Conservation (phyloP, 176 grass and related monocot species). For the Musa itinerans region DNA sequence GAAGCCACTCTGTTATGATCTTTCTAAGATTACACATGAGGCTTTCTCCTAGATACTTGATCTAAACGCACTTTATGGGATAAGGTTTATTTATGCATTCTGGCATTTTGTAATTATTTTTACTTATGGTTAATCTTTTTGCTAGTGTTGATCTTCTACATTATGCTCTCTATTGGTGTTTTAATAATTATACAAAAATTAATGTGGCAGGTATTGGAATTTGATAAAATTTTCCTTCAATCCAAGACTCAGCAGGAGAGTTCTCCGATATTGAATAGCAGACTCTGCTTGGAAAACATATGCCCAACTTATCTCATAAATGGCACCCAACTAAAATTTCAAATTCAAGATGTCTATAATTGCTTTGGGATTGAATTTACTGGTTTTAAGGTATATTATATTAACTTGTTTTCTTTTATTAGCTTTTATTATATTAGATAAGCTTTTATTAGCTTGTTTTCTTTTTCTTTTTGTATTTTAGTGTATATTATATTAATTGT, state of each 20-base stretch:
- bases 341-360: slow-evolving; percentile 65
- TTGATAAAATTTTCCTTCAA: slow-evolving; percentile 38
- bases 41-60: too few species aligned
- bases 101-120: too few species aligned
- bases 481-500: slow-evolving; percentile 18
- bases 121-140: not conserved
- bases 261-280: slow-evolving; percentile 32
- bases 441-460: slow-evolving; percentile 8
- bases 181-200: not conserved
- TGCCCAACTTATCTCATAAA: slow-evolving; percentile 9
- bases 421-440: too few species aligned
- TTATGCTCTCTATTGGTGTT: not conserved
- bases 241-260: slow-evolving; percentile 30
- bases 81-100: too few species aligned
- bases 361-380: slow-evolving; percentile 64
- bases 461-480: slow-evolving; percentile 23
- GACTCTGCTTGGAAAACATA: slow-evolving; percentile 23
- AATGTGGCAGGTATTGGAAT: slow-evolving; percentile 57
- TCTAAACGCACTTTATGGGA: too few species aligned
- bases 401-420: slow-evolving; percentile 7
- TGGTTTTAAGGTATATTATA: slow-evolving; percentile 30
- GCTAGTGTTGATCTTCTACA: not conserved
- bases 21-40: too few species aligned
- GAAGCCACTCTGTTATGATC: too few species aligned
- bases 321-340: slow-evolving; percentile 27